A percentile compares a stretch with the other conserved stretches of the same genome.
These are phyloP conservation scores for Cornus kousa DNA, from an alignment of 148 eudicot genomes.

Conservation along the genomic window DNA sequence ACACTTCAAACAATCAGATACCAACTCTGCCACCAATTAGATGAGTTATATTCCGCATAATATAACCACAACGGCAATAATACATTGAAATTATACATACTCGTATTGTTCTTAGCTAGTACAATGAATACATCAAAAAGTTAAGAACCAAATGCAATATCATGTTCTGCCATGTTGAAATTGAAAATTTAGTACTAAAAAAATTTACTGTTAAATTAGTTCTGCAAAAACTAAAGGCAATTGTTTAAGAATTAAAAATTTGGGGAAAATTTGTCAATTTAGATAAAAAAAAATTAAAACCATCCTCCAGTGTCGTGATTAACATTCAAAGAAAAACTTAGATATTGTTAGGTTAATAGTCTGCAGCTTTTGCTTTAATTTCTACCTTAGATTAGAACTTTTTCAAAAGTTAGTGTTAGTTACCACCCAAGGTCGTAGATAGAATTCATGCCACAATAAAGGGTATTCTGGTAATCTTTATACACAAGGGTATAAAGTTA, in stretches of 20 bases:
- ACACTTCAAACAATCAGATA: conserved; percentile 84
- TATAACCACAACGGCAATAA: background rate
- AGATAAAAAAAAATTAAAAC: too few species aligned
- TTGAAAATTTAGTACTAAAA: background rate
- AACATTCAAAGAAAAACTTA: background rate
- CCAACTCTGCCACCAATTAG: conserved; percentile 52
- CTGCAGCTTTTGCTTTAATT: too few species aligned
- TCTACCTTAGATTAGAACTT: too few species aligned
- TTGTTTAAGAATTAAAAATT: background rate
- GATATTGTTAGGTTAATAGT: background rate
- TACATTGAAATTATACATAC: too few species aligned
- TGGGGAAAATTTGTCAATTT: too few species aligned
- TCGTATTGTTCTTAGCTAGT: background rate
- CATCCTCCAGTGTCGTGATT: background rate
- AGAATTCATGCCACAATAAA: too few species aligned
- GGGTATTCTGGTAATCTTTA: too few species aligned
- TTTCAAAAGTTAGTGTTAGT: too few species aligned
- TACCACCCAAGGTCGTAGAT: too few species aligned
- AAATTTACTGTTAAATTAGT: background rate
- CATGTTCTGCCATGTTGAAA: background rate
- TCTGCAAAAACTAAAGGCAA: background rate
- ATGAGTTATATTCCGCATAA: background rate
- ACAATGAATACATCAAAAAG: background rate
- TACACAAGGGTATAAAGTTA: too few species aligned
- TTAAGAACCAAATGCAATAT: too few species aligned